Percentiles rank a stretch among this genome's conserved stretches.
phyloP scores from a whole-genome alignment of 2,329 filamentous ascomycete genomes.

The Fusarium sp. region DNA sequence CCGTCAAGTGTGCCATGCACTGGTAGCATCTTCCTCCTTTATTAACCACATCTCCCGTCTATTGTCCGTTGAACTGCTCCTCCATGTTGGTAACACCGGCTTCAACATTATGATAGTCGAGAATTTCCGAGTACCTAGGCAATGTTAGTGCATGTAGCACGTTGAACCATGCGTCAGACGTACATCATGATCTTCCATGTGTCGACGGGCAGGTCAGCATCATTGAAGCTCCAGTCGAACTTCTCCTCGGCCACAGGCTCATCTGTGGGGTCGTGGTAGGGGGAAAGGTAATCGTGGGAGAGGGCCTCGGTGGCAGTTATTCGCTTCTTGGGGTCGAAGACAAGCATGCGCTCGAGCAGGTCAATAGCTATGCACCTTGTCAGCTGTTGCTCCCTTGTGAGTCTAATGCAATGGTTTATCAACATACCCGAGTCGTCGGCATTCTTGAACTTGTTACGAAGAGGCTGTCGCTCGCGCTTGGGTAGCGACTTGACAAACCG shows the following conservation, averaged over 20 bases:
- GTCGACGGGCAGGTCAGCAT: slow-evolving; percentile 95
- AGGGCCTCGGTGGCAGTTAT: slow-evolving; percentile 89
- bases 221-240: slow-evolving; percentile 99
- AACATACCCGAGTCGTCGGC: slow-evolving; percentile 84
- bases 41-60: slow-evolving; percentile 53
- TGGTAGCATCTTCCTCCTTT: slow-evolving; percentile 40
- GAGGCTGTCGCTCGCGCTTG: slow-evolving; percentile 89
- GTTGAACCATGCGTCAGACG: slow-evolving; percentile 48
- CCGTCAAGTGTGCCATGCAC: slow-evolving; percentile 37
- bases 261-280: slow-evolving; percentile 97
- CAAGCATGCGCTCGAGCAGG: slow-evolving; percentile 94
- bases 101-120: slow-evolving; percentile 98
- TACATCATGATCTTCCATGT: slow-evolving; percentile 99
- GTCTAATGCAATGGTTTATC: not conserved
- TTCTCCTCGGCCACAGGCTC: slow-evolving; percentile 96
- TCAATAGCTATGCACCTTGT: slow-evolving; percentile 77
- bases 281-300: slow-evolving; percentile 91
- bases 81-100: slow-evolving; percentile 58
- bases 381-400: not conserved
- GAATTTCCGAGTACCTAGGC: slow-evolving; percentile 94
- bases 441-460: slow-evolving; percentile 93
- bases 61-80: slow-evolving; percentile 55
- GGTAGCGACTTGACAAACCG: slow-evolving; percentile 98
- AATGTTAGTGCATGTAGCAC: slow-evolving; percentile 20
- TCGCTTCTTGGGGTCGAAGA: slow-evolving; percentile 97